Percentiles rank a stretch among this genome's conserved stretches.
Evolutionary conservation across 2,329 filamentous ascomycete species (phyloP).

Genomic region (Colletotrichum neosansevieriae): DNA sequence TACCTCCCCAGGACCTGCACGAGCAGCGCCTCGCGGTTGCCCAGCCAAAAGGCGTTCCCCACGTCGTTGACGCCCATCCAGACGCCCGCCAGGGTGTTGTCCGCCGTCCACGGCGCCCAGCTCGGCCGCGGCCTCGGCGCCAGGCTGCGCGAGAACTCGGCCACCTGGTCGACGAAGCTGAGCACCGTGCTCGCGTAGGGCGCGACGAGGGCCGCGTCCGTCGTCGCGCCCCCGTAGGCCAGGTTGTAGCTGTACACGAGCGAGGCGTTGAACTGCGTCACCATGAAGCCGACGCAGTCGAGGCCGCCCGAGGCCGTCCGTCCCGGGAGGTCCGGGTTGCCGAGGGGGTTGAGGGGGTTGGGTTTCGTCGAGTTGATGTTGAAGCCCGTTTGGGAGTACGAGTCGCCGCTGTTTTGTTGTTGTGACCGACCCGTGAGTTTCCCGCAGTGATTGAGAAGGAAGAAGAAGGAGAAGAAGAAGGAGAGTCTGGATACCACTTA

Average conservation of each 20-base stretch:
- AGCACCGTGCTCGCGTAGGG: conserved; percentile 62
- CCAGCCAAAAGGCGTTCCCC: conserved; percentile 58
- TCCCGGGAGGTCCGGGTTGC: conserved; percentile 68
- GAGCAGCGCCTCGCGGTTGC: conserved; percentile 45
- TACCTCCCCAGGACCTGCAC: conserved; percentile 57
- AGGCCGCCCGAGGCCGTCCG: conserved; percentile 59
- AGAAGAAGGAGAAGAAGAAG: not conserved
- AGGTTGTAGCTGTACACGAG: conserved; percentile 62
- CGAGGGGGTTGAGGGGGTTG: conserved; percentile 66
- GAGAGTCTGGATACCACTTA: conserved; percentile 40
- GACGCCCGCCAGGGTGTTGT: conserved; percentile 60
- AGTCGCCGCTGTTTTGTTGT: conserved; percentile 64
- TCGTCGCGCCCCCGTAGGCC: conserved; percentile 63
- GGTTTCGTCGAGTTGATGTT: conserved; percentile 62
- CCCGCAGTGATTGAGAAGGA: not conserved
- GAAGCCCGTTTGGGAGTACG: conserved; percentile 71
- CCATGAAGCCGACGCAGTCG: conserved; percentile 63
- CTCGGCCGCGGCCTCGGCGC: conserved; percentile 46
- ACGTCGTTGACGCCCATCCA: conserved; percentile 70
- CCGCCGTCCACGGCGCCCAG: conserved; percentile 55
- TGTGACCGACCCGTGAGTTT: not conserved
- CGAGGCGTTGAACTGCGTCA: conserved; percentile 55
- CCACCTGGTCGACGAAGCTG: conserved; percentile 65
- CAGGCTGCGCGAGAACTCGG: conserved; percentile 51
- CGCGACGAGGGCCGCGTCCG: conserved; percentile 60